phyloP scores from a whole-genome alignment of 1,284 basidiomycete genomes.

The Puccinia triticina region DNA sequence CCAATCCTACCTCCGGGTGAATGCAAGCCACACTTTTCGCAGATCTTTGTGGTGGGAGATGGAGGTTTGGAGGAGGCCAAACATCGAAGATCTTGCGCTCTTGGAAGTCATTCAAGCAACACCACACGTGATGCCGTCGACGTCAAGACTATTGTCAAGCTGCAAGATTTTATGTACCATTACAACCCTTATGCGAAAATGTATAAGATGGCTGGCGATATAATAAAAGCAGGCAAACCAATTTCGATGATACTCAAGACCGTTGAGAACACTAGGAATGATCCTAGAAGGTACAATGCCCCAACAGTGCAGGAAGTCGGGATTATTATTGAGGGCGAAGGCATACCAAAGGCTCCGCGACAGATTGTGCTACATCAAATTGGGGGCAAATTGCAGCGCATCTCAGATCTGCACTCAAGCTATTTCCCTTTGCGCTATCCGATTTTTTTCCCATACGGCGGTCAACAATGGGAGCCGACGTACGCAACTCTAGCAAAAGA shows the following conservation, averaged over 20 bases:
- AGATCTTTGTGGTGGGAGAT: no score
- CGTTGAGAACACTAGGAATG: neutral
- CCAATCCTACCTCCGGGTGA: neutral
- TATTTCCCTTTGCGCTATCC: constrained; percentile 18
- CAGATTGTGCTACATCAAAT: constrained; percentile 6
- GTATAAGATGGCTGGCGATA: neutral
- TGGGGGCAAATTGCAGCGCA: neutral
- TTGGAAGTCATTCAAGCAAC: no score
- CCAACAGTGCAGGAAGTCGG: neutral
- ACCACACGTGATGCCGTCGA: no score
- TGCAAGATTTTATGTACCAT: no score
- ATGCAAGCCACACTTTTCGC: no score
- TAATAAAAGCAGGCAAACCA: no score
- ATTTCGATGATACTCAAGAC: neutral
- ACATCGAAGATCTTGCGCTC: no score
- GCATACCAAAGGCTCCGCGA: neutral
- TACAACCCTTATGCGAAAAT: no score
- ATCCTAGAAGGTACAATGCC: neutral
- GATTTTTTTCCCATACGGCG: constrained; percentile 25
- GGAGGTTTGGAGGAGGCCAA: no score
- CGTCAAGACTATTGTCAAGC: no score
- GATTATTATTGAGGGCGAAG: neutral
- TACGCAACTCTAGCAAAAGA: no score
- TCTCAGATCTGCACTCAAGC: neutral
- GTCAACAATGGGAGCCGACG: no score